A percentile compares a stretch with the other conserved stretches of the same genome.
Conservation (phyloP, 345 rosid genomes). For the Erucastrum elatum region DNA sequence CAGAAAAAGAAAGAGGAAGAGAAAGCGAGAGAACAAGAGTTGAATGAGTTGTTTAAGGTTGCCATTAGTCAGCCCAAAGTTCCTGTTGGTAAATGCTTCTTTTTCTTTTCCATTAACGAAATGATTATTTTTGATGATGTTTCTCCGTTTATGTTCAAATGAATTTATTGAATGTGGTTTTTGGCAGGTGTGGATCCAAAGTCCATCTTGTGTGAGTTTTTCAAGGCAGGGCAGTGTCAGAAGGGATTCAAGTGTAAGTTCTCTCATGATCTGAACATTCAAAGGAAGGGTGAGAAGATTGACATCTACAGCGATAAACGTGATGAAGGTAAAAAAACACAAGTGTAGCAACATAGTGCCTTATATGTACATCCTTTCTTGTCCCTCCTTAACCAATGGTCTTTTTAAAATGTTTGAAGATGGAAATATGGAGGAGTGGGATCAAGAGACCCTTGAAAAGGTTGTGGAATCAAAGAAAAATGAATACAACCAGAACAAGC, state of each 20-base stretch:
- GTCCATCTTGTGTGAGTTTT: conserved; percentile 90
- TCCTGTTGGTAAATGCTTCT: conserved; percentile 55
- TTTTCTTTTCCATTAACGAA: background rate
- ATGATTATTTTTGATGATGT: background rate
- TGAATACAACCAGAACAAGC: conserved; percentile 87
- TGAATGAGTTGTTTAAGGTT: conserved; percentile 85
- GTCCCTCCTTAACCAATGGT: background rate
- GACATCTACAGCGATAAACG: conserved; percentile 88
- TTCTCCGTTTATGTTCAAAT: background rate
- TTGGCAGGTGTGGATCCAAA: conserved; percentile 89
- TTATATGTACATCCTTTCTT: background rate
- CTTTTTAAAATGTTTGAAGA: conserved; percentile 14
- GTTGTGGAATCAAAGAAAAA: conserved; percentile 81
- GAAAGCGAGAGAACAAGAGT: conserved; percentile 88
- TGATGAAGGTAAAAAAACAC: conserved; percentile 54
- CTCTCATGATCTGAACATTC: conserved; percentile 90
- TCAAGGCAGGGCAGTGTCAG: conserved; percentile 81
- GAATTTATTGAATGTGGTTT: conserved; percentile 2
- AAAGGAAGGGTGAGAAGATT: conserved; percentile 95
- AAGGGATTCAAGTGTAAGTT: conserved; percentile 94
- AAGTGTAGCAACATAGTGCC: background rate
- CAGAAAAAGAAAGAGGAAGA: conserved; percentile 99
- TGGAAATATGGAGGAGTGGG: conserved; percentile 96
- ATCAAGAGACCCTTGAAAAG: conserved; percentile 87
- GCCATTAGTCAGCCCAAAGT: conserved; percentile 98